Evolutionary conservation across 495 filamentous ascomycete genomes (phyloP), one percentile per base, ranked within the genome.

Genomic region (Trypethelium eluteriae): DNA sequence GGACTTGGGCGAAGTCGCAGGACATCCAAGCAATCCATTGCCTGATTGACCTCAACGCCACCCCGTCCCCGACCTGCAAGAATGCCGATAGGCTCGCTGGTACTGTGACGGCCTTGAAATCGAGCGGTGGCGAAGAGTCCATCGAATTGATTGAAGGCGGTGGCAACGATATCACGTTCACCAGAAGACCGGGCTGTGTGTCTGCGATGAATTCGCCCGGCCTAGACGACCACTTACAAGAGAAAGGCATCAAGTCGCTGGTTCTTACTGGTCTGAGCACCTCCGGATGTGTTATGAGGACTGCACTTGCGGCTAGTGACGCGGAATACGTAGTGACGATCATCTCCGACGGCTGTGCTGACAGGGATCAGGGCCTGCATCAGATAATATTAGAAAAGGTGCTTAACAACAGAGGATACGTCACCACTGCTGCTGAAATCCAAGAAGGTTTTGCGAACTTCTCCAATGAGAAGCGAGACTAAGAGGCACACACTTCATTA

Each of bases 21-120:
- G 69, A 69, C 63, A 74, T 78, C 62, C 72, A 69, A 57, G 72
- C 76, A 2, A 66, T 78, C 18, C 76, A 78, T 39, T 70, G 70
- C 49, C 62, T 78, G 49, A 63, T 74, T 14, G 74, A 76, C 39
- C 11, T 71, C 61, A 36, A 68, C 18, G 64, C 46, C 34, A 63
- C 56, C 10, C 71, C 73, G 18, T 71, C 71, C 39, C 70, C 71
- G 16, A 74, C 69, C 38, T 72, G 70, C 64, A 78, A 76, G 66
- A 67, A 70, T 46, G 18, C 62, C 1, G 50, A 41, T 3, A 39
- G 64, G 9, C 35, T 75, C 18, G 47, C 35, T 5, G 57, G 44
- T 5, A 57, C 68, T 7, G 44, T 70, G 14, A 38, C 62, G 11
- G 18, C 35, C 32, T 12, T 71, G 39, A 72, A 69, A 38, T 39